Base-by-base conservation (phyloP, 2,329 filamentous ascomycete genomes). In the Ceratocystis diversiconidia region DNA sequence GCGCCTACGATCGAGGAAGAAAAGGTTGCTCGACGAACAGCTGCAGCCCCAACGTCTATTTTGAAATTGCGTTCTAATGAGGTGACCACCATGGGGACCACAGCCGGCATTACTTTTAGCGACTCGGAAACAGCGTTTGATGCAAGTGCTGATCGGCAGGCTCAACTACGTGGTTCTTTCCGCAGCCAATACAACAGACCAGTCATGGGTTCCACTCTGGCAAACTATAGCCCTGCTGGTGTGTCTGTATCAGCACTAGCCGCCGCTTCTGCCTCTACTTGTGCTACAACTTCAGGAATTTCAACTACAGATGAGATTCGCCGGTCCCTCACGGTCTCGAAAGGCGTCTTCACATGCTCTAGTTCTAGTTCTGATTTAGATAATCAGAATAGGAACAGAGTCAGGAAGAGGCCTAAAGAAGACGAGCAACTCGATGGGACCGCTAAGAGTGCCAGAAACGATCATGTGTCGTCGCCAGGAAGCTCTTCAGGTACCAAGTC, bases 1-100 rank as follows among this genome's bases (percentile, higher is more conserved):
- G 71, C 73, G 5, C 72, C 70, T n/a, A 75, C 75, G 0, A 65
- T 76, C 41, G 68, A 72, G 59, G 73, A 77, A 60, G 76, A 77
- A 67, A 73, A 76, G 67, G 68, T 69, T 12, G 72, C 72, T 25
- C 72, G 76, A 32, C 71, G 76, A 43, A 73, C 72, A 61, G 69
- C 70, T 2, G 67, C 52, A 3, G 68, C 69, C 15, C 72, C 73
- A 5, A 73, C 72, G 1, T 73, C 76, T 0, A 77, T 77, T 30
- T 62, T 77, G 36, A 76, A 75, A 41, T 63, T n/a, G 65, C 68
- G 1, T 28, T 41, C n/a, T 0, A 30, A 6, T 12, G 43, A 48
- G 15, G 12, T 8, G 22, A 10, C 12, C 6, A 12, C 41, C 3
- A 7, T 30, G 6, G 32, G 25, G 2, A 12, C 15, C 10, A n/a